A percentile compares a stretch with the other conserved stretches of the same genome.
phyloP scores from a whole-genome alignment of 176 grass and related monocot species.

The Oryza punctata region DNA sequence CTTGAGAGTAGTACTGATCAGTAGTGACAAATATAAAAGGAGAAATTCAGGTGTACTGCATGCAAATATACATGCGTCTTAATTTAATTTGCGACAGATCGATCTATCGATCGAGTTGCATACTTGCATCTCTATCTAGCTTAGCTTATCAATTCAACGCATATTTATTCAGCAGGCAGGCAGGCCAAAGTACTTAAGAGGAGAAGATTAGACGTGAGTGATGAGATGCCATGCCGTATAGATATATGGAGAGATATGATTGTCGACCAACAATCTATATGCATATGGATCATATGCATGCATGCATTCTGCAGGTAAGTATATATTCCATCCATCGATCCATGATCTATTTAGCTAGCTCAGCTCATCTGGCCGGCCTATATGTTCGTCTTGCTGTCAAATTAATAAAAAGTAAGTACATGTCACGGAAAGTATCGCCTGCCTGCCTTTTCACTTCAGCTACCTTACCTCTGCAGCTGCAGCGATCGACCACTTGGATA shows the following conservation, averaged over 20 bases:
- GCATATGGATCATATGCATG: too few relatives aligned
- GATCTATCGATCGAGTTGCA: not conserved
- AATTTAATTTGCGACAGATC: not conserved
- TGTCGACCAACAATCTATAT: not conserved
- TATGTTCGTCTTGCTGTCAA: not conserved
- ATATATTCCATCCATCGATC: not conserved
- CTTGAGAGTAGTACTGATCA: not conserved
- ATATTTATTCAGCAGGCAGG: not conserved
- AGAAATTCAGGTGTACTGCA: not conserved
- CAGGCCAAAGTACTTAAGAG: not conserved
- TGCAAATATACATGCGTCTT: not conserved
- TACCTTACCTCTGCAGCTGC: not conserved
- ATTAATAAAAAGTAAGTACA: slow-evolving; percentile 33
- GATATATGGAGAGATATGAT: not conserved
- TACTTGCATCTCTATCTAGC: not conserved
- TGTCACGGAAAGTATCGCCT: slow-evolving; percentile 54
- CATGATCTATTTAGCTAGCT: not conserved
- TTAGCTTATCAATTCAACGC: not conserved
- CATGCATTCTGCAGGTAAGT: not conserved
- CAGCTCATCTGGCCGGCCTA: not conserved
- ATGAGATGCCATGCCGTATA: not conserved
- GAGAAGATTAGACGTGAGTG: not conserved
- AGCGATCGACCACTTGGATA: not conserved
- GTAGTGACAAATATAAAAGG: not conserved
- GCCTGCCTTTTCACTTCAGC: not conserved